Evolutionary conservation across 257 asterid species (phyloP), one percentile per base, ranked within the genome.

Genomic region (Verbascum thapsus): DNA sequence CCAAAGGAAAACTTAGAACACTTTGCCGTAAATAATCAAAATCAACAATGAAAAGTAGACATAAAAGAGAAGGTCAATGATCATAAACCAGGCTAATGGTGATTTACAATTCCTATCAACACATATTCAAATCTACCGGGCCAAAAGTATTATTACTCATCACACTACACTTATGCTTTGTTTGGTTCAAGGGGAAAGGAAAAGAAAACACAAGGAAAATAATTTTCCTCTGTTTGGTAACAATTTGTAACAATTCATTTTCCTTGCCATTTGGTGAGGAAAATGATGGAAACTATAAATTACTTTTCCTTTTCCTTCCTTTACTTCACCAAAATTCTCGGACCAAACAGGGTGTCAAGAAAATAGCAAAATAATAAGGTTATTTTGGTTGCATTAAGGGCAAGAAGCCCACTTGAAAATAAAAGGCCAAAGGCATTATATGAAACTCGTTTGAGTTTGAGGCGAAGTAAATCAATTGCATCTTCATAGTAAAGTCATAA

Each of bases 1-100:
- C 59, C 44, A 13, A 58, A 59, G 68, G 20, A 23, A 12, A 34
- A 47, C 16, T 17, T 37, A 35, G 32, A 26, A 26, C 32, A 26
- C 2, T 26, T 26, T 5, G 32, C 32, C 5, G 32, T 26, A 26
- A 26, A 26, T 26, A 26, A 26, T 26, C 32, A 26, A 26, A 26
- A 26, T 5, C 32, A 26, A 26, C 32, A 26, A 26, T 26, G 5
- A 26, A 26, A 26, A 26, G 32, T 5, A 26, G n/a, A 26, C 32
- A 26, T 5, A 26, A 1, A 26, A 26, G 32, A 26, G 32, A 26
- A 26, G 32, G 3, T 26, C 32, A 26, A 26, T 26, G 32, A 26
- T 26, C 32, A 26, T 26, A 26, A 26, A 26, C 32, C 47, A 40
- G 0, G 10, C 10, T 44, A 26, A 8, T 3, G 38, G 12, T 38